Evolutionary conservation across 1,139 yeast species (phyloP), one percentile per base, ranked within the genome.

Genomic region (Geotrichum aggregatum): DNA sequence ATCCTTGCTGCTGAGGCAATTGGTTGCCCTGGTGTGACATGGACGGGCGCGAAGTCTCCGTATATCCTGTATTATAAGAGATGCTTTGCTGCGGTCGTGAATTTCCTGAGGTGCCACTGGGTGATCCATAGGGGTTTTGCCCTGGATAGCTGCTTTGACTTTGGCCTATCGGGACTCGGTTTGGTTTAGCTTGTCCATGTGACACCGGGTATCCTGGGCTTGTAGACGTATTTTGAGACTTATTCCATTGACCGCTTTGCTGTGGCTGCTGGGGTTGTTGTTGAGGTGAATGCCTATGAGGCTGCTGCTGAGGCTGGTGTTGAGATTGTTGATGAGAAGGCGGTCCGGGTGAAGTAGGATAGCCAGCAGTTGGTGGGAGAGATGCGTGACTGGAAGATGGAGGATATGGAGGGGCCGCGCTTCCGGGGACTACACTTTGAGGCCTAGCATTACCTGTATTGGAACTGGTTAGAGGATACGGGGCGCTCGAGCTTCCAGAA

Each of bases 131-230:
- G 42, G 30, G 14, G 16, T 21, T 21, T 36, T 36, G 41, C 2
- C 41, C 41, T 11, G 41, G 41, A n/a, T 36, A 36, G 24, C 19
- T 18, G 41, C 41, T 18, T 24, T 36, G 41, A 36, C 24, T 13
- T 18, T 14, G 22, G 40, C 40, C 40, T 18, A 10, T 16, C n/a
- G 40, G 28, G 8, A 24, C 28, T 5, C 28, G 28, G 8, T 24
- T 24, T 24, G 28, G 28, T 24, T 24, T 24, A 24, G 8, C 28
- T 24, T 24, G 28, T 24, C 28, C 28, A 24, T 24, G 8, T 24
- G 28, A 24, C 7, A 5, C 28, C 28, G 5, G 28, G 28, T 24
- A 24, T 24, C 28, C 28, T 8, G 28, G 28, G 28, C 28, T 8
- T 24, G 28, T 24, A 24, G 28, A 5, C 35, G 5, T 6, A 14